Base-by-base conservation (phyloP, 352 stramenopile genomes). In the Pythium plurisporium region DNA sequence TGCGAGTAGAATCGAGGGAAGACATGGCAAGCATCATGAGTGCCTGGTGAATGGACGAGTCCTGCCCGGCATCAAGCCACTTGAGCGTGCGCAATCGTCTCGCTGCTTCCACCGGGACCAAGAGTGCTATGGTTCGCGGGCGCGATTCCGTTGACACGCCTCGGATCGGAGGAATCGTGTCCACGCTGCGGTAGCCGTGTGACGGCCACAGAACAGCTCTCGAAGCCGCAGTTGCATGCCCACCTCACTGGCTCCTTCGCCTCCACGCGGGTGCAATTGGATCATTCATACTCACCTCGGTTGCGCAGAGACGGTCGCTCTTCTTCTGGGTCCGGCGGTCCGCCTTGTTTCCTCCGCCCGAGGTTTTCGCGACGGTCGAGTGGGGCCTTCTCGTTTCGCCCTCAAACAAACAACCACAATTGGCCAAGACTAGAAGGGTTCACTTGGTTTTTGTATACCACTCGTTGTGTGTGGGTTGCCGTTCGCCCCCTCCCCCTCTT, bases 321-420 rank as follows among this genome's bases (percentile, higher is more conserved):
- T 20, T 31, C 19, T 26, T 5, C 14, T 29, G 4, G 19, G n/a
- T 7, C 19, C 22, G 37, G n/a, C 29, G 2, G 25, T 49, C 44
- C 45, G 19, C 41, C 37, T 52, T 36, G 14, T 23, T 40, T 22
- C 20, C 40, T 46, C n/a, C 38, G 38, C 27, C 22, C 19, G 33
- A 11, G 37, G 5, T 12, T 48, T 45, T 40, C 27, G 51, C 23
- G 55, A 44, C 54, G 33, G 43, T 30, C 54, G 34, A 61, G 54
- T 61, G 53, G n/a, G n/a, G n/a, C 33, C 34, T 54, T 61, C 53
- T 54, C 53, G 53, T 61, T 61, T 61, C 54, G 19, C 33, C 20
- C 38, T 20, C 51, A 43, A 30, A 41, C 54, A 38, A 41, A 52
- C 52, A 19, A 41, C 29, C 41, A n/a, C n/a, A n/a, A n/a, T n/a